Evolutionary conservation across 176 grass and related monocot species (phyloP), one percentile per base, ranked within the genome.

Genomic region (Oryza nivara): DNA sequence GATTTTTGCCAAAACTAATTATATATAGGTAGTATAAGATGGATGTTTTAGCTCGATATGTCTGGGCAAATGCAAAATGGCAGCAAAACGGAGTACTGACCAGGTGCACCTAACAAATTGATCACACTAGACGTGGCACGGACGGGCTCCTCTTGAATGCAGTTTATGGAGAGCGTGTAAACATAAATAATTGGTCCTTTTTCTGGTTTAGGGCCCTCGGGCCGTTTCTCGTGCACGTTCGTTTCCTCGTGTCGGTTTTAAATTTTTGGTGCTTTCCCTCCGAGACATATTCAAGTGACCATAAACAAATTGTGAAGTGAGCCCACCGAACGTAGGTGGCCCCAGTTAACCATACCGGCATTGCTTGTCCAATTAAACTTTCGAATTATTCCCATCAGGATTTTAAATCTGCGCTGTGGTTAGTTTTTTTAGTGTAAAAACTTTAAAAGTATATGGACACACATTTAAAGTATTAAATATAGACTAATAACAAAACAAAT

Each of bases 261-360:
- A 73, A 73, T 73, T 73, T 73, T 49, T 25, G 11, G 71, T 26
- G 43, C 7, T 26, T 49, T 49, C 71, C 44, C 71, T 73, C 43
- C 12, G 11, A 13, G 41, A 23, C 70, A 14, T 46, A 72, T 71
- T 44, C 70, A 72, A 72, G 54, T 58, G 1, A 58, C 35, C 35
- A 41, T 38, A 41, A 73, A 73, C 41, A 45, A 22, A 8, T 9
- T 13, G 43, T 13, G 19, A 46, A 26, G 40, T 22, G n/a, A 71
- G 35, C 35, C 68, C 68, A 19, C 40, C 40, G 13, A 44, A 45
- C 4, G 22, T 3, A 45, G 12, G 70, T 72, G 41, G 41, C 11
- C 70, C 17, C 41, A 11, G n/a, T 13, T 72, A 23, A 23, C 38
- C 38, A 13, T 72, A 4, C 19, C 19, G 9, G 2, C 20, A 2